Conservation (phyloP, 2,329 filamentous ascomycete genomes). For the Botryotinia globosa region DNA sequence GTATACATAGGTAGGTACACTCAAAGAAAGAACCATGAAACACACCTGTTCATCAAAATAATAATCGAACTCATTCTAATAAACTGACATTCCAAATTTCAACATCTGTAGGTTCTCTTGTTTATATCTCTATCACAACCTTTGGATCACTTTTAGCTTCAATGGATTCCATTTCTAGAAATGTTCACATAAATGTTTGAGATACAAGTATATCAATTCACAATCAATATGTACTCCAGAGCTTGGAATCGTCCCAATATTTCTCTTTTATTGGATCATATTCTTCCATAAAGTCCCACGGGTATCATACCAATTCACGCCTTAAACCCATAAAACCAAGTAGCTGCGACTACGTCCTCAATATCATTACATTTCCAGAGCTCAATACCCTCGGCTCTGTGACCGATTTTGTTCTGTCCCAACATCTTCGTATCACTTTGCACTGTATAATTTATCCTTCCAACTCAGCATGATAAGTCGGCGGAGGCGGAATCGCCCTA, state of each 20-base stretch:
- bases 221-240: background rate
- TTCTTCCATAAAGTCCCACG: background rate
- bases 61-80: background rate
- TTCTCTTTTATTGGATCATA: background rate
- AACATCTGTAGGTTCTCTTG: background rate
- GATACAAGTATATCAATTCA: background rate
- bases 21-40: background rate
- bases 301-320: constrained; percentile 14
- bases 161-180: background rate
- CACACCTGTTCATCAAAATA: background rate
- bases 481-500: background rate
- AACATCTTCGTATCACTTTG: background rate
- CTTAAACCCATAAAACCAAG: background rate
- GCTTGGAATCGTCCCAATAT: background rate
- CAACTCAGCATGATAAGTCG: constrained; percentile 10
- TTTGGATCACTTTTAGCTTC: background rate
- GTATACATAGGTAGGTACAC: too few species aligned
- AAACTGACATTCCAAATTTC: background rate
- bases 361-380: background rate
- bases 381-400: background rate
- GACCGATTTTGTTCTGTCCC: background rate
- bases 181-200: background rate
- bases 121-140: background rate
- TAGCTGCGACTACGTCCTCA: background rate
- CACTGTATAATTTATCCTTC: constrained; percentile 1